Conservation (phyloP, 2,329 filamentous ascomycete genomes). For the Hypocrella siamensis region DNA sequence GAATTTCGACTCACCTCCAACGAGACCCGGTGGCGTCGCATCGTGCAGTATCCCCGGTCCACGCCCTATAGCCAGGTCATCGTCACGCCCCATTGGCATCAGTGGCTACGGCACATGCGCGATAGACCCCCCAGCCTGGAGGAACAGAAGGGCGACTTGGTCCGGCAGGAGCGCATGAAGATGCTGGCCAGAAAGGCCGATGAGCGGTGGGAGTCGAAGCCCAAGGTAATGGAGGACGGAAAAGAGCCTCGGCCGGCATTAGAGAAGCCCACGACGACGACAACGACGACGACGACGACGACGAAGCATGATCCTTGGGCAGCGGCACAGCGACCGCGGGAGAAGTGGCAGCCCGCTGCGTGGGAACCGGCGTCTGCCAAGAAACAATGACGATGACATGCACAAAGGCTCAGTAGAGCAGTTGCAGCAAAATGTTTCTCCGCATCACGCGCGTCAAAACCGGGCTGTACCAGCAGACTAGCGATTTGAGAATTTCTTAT, state of each 20-base stretch:
- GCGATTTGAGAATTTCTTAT: too few relatives aligned
- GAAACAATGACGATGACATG: neutral
- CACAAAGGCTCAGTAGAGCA: neutral
- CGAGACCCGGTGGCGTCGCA: constrained; percentile 39
- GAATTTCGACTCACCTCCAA: constrained; percentile 37
- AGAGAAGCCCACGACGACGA: constrained; percentile 1
- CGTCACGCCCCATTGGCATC: constrained; percentile 50
- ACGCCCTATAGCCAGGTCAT: constrained; percentile 38
- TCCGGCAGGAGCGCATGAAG: constrained; percentile 36
- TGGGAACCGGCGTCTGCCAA: constrained; percentile 31
- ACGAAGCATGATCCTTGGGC: constrained; percentile 45
- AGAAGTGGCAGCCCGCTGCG: constrained; percentile 50
- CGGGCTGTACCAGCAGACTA: too few relatives aligned
- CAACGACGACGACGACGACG: neutral
- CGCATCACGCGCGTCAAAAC: neutral
- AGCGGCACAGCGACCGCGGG: constrained; percentile 31
- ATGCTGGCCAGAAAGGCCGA: constrained; percentile 45
- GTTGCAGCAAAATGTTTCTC: neutral
- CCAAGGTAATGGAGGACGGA: constrained; percentile 27
- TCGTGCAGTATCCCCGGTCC: constrained; percentile 40
- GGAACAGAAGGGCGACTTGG: constrained; percentile 39
- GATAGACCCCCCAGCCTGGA: constrained; percentile 34
- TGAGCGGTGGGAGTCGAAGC: constrained; percentile 46
- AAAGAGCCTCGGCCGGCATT: neutral
- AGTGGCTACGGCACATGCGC: constrained; percentile 50